Base-by-base conservation (phyloP, 2,329 filamentous ascomycete genomes). In the Elsinoe australis region DNA sequence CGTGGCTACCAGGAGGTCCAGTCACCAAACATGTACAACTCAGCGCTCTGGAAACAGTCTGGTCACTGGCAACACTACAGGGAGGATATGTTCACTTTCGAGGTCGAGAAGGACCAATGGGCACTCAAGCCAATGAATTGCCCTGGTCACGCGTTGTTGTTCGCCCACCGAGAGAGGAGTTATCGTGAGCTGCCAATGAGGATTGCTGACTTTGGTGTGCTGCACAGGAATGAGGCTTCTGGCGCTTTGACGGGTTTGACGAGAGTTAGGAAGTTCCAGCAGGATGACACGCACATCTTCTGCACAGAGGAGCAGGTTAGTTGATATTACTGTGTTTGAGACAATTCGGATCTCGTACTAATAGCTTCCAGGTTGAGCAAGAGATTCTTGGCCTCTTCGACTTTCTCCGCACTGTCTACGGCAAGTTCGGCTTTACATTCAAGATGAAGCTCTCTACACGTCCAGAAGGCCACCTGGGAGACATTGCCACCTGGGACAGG, bases 81-180 rank as follows among this genome's bases (percentile, higher is more conserved):
- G 62, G 90, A 96, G 54, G 89, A 95, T 69, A 96, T 96, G 90
- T 88, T 88, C 67, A 82, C 81, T n/a, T 81, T 95, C 57, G 72
- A 80, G 36, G 73, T 83, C 24, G 89, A 95, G 65, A 94, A 95
- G 73, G 83, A 85, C 54, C 74, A 81, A 55, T 88, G 83, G 72
- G 88, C 82, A 12, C 71, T 96, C 45, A 96, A 96, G 71, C 90
- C 90, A 21, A 96, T 96, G 92, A 96, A 96, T 71, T 98, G 92
- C 69, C 92, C 92, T 3, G 88, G 88, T 21, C 90, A 96, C 68
- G 94, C 86, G 67, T 71, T 92, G 55, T 83, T 95, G 60, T 95
- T 95, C 66, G 79, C 77, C 42, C 83, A 90, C 66, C 79, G 85
- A 47, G 85, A 87, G 61, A 79, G 87, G 59, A 92, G 84, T 67